Evolutionary conservation across 2,329 filamentous ascomycete genomes (phyloP), one percentile per base, ranked within the genome.

Genomic region (Fusarium protoensiforme): DNA sequence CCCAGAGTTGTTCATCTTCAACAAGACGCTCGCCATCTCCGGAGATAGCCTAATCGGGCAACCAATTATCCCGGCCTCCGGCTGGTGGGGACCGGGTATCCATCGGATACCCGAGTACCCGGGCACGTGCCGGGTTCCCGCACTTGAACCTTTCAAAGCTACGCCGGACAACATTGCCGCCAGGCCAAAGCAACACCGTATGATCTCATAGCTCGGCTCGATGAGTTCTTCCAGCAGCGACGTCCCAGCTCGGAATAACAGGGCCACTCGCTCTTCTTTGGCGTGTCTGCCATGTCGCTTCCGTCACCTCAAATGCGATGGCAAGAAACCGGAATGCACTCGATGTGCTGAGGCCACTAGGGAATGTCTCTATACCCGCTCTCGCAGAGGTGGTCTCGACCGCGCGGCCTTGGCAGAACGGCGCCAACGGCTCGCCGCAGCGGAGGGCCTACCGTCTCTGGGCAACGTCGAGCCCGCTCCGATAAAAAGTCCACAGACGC

Each of bases 241-340:
- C 27, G 16, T 31, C 10, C 35, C 57, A 35, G 39, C 10, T 11
- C 69, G 61, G 8, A 33, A 10, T 4, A 51, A 56, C n/a, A 43
- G 57, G 35, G 57, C 27, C 13, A 76, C 70, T 10, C 70, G 74
- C 6, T 73, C 75, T 2, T 82, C 80, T 3, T 72, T 85, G 61
- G 87, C 87, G 16, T 89, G 87, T 75, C 83, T 88, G 11, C 84
- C 84, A 31, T 89, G 87, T 67, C 83, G 87, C 22, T 85, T 81
- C 24, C 81, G 86, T 36, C 87, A 89, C 76, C 77, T 88, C 38
- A 88, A 88, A 73, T 89, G 87, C 75, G 86, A 88, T 74, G 87
- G 84, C 14, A 83, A 83, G 33, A 82, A 84, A 18, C 86, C 87
- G 7, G 83, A 81, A 56, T 88, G 87, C 67, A 78, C 73, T 10